Conservation (phyloP, 148 eudicot genomes). For the Talinum fruticosum region DNA sequence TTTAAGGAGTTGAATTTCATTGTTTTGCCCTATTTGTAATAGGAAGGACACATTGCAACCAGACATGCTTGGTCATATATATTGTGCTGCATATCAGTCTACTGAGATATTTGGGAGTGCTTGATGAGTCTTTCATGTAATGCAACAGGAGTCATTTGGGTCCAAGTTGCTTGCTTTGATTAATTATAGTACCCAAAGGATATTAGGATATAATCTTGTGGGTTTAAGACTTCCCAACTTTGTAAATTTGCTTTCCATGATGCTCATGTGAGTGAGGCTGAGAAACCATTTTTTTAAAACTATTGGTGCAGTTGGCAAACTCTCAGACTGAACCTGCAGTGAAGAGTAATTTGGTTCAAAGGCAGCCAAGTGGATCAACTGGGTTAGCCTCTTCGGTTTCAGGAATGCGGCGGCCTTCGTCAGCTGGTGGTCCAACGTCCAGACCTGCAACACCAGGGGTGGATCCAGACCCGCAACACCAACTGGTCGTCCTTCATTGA, state of each 20-base stretch:
- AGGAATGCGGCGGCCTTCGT: constrained; percentile 55
- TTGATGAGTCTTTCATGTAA: neutral
- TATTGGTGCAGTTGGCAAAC: constrained; percentile 58
- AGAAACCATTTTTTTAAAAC: constrained; percentile 8
- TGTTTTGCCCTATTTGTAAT: neutral
- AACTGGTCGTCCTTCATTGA: constrained; percentile 66
- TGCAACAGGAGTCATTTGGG: neutral
- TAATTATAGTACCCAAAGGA: neutral
- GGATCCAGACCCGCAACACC: constrained; percentile 85
- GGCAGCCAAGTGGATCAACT: constrained; percentile 54
- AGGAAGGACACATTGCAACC: neutral
- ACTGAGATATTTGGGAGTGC: neutral
- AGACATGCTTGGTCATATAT: neutral
- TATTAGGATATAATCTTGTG: neutral
- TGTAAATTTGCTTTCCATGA: neutral
- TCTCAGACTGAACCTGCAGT: constrained; percentile 54
- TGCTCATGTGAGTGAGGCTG: neutral
- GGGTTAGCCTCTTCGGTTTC: constrained; percentile 53
- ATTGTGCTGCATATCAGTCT: neutral
- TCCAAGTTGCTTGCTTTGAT: constrained; percentile 6
- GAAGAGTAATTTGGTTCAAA: constrained; percentile 53
- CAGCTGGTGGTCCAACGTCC: constrained; percentile 77
- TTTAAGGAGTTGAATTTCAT: neutral
- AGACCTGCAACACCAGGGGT: constrained; percentile 40
- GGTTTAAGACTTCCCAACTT: neutral